A percentile compares a stretch with the other conserved stretches of the same genome.
phyloP scores from a whole-genome alignment of 139 green algal genomes.

The Chlorella sp. region DNA sequence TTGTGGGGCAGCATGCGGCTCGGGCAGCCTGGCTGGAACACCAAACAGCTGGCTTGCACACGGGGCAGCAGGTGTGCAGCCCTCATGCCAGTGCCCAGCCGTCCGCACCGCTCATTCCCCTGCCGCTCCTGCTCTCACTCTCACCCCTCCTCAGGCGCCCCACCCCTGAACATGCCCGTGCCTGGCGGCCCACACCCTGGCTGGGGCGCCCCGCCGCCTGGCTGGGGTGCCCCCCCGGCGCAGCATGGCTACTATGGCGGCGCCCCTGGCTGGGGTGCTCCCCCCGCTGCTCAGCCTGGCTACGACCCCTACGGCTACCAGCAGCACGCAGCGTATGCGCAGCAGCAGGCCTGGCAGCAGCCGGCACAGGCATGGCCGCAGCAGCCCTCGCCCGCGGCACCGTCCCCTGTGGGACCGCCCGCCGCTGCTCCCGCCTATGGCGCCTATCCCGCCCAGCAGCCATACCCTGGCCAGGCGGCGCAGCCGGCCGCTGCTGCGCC shows the following conservation, averaged over 20 bases:
- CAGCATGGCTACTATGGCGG: not conserved
- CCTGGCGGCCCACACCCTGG: not conserved
- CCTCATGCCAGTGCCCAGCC: no score
- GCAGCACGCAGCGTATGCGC: not conserved
- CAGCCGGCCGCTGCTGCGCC: not conserved
- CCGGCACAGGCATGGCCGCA: not conserved
- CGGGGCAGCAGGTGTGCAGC: no score
- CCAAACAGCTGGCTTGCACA: no score
- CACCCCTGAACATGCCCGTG: not conserved
- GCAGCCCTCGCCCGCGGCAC: not conserved
- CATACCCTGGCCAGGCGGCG: not conserved
- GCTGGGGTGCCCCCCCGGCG: not conserved
- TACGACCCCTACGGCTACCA: not conserved
- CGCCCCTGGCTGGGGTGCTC: not conserved
- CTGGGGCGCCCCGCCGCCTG: not conserved
- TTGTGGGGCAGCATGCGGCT: no score
- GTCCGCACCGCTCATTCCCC: no score
- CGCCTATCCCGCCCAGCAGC: not conserved
- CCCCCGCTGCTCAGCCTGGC: not conserved
- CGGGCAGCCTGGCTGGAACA: no score
- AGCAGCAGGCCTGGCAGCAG: not conserved
- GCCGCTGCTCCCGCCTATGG: not conserved
- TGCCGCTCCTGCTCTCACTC: no score
- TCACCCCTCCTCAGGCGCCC: not conserved
- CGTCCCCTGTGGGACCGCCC: not conserved